Conservation (phyloP, 2,329 filamentous ascomycete species). For the Fusarium nurragi region DNA sequence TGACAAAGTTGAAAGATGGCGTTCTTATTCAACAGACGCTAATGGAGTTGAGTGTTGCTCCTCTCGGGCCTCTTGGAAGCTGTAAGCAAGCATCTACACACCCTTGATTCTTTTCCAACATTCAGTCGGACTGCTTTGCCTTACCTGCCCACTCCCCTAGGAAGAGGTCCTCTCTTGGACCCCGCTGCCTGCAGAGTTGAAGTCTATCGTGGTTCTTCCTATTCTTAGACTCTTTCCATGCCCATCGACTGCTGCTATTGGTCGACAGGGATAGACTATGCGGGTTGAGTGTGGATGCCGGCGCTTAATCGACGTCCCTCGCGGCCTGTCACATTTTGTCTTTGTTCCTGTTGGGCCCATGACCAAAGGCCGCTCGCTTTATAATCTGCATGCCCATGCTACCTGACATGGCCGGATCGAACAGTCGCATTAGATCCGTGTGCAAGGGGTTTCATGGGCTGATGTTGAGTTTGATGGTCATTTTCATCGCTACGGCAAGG, state of each 20-base stretch:
- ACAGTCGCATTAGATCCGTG: slow-evolving; percentile 32
- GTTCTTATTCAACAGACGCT: slow-evolving; percentile 6
- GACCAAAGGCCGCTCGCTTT: slow-evolving; percentile 23
- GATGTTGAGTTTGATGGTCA: slow-evolving; percentile 26
- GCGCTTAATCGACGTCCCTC: slow-evolving; percentile 42
- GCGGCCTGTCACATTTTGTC: slow-evolving; percentile 35
- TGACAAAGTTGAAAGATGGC: slow-evolving; percentile 18
- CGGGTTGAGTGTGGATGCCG: slow-evolving; percentile 40
- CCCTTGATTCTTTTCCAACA: not conserved
- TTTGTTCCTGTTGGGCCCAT: slow-evolving; percentile 18
- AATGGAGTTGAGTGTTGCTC: not conserved
- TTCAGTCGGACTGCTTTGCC: not conserved
- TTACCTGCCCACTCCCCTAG: not conserved
- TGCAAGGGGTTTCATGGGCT: slow-evolving; percentile 28
- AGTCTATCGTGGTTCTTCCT: slow-evolving; percentile 36
- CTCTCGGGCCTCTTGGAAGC: not conserved
- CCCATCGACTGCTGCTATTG: slow-evolving; percentile 25
- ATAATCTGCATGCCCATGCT: not conserved
- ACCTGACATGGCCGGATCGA: slow-evolving; percentile 15
- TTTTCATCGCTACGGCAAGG: not conserved
- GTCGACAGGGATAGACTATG: slow-evolving; percentile 27
- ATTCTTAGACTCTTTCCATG: slow-evolving; percentile 40
- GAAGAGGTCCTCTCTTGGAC: slow-evolving; percentile 8
- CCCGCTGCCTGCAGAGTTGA: slow-evolving; percentile 27
- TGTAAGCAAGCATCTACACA: not conserved